A percentile compares a stretch with the other conserved stretches of the same genome.
phyloP scores from a whole-genome alignment of 495 filamentous ascomycete genomes.

The Talaromyces nanjingensis region DNA sequence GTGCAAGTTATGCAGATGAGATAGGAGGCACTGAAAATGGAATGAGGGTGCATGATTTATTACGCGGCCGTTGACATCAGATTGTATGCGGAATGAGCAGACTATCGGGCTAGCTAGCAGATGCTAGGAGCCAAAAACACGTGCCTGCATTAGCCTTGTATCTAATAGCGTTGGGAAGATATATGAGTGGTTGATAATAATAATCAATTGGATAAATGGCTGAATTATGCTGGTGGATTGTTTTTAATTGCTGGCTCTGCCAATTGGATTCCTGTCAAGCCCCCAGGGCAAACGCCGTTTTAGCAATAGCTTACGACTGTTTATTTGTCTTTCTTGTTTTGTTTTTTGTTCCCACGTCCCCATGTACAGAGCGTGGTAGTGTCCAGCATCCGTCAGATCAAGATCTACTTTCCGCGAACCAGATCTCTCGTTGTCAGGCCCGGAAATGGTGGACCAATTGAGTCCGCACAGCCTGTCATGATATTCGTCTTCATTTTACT shows the following conservation, averaged over 20 bases:
- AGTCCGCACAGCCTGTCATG: neutral
- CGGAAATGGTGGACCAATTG: neutral
- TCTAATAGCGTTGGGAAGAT: neutral
- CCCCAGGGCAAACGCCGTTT: neutral
- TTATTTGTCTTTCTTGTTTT: neutral
- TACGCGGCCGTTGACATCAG: slow-evolving; percentile 1
- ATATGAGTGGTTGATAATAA: neutral
- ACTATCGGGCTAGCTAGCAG: neutral
- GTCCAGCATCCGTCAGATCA: neutral
- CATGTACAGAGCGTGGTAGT: neutral
- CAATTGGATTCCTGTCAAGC: neutral
- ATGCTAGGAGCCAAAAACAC: neutral
- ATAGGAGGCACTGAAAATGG: neutral
- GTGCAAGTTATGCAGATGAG: neutral
- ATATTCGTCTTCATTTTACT: neutral
- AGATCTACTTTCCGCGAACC: neutral
- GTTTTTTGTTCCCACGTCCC: neutral
- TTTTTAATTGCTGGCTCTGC: neutral
- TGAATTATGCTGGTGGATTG: neutral
- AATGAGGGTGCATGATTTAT: neutral
- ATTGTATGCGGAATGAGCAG: neutral
- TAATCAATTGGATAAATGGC: neutral
- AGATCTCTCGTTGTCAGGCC: neutral
- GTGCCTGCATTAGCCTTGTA: neutral
- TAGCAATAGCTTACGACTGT: neutral